Evolutionary conservation across 495 filamentous ascomycete genomes (phyloP).

Genomic region (Talaromyces ruber): DNA sequence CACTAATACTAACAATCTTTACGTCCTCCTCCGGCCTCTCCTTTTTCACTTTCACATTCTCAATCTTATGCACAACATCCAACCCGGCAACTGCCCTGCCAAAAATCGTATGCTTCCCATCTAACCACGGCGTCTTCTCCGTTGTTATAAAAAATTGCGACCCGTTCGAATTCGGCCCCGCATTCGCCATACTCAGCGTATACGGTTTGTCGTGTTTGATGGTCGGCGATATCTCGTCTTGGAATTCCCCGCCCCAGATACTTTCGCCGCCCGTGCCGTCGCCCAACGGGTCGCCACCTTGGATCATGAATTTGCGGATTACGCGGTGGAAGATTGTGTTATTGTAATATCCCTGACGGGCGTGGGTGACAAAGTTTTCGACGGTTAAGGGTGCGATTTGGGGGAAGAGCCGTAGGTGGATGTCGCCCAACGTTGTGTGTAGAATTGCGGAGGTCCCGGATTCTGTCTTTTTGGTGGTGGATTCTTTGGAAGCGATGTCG

Average conservation of each 20-base stretch:
- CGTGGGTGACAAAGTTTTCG: conserved; percentile 97
- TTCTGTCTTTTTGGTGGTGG: conserved; percentile 52
- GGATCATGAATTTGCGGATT: conserved; percentile 98
- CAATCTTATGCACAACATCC: conserved; percentile 95
- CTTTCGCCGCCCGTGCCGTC: conserved; percentile 94
- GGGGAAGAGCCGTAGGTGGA: conserved; percentile 88
- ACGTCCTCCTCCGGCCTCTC: conserved; percentile 96
- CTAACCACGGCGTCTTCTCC: conserved; percentile 93
- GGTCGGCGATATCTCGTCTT: conserved; percentile 78
- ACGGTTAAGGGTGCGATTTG: conserved; percentile 89
- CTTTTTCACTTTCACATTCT: conserved; percentile 85
- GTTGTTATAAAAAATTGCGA: conserved; percentile 99
- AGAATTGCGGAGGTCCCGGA: conserved; percentile 73
- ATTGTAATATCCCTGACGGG: conserved; percentile 88
- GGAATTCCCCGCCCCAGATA: conserved; percentile 95
- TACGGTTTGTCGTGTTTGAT: conserved; percentile 94
- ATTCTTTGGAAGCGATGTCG: conserved; percentile 26
- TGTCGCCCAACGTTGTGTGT: conserved; percentile 91
- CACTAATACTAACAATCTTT: conserved; percentile 82
- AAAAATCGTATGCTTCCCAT: conserved; percentile 95
- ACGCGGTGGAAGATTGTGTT: conserved; percentile 95
- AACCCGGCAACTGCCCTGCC: conserved; percentile 81
- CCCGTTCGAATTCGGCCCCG: conserved; percentile 69
- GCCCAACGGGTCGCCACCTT: conserved; percentile 82
- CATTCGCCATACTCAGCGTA: conserved; percentile 95